Conservation (phyloP, 2,329 filamentous ascomycete genomes). For the Calonectria ilicicola region DNA sequence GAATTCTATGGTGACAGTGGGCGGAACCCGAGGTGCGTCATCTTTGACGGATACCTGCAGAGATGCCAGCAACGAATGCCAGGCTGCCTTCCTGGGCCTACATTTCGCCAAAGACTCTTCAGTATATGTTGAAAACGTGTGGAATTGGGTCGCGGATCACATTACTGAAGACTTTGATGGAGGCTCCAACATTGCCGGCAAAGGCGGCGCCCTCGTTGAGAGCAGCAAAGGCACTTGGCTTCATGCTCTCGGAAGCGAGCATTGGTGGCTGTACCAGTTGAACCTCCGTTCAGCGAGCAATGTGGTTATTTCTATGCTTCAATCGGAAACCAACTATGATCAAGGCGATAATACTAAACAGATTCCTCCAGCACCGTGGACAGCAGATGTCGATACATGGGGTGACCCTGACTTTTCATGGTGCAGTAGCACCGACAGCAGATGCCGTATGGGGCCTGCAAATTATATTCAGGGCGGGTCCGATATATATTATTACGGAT, state of each 20-base stretch:
- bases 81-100: background rate
- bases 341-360: background rate
- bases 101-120: background rate
- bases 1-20: background rate
- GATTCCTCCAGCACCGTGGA: background rate
- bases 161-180: background rate
- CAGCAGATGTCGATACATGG: background rate
- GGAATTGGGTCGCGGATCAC: background rate
- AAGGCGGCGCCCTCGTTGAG: constrained; percentile 41
- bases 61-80: background rate
- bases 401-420: background rate
- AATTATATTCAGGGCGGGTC: background rate
- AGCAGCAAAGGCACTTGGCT: constrained; percentile 64
- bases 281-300: constrained; percentile 62
- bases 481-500: background rate
- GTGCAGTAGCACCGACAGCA: background rate
- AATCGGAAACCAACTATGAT: constrained; percentile 61
- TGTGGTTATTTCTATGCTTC: constrained; percentile 52
- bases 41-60: background rate
- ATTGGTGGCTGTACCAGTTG: constrained; percentile 70
- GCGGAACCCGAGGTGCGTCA: background rate
- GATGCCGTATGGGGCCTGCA: background rate
- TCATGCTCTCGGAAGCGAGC: constrained; percentile 60
- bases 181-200: background rate
- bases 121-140: background rate